These are phyloP conservation scores for Nicotiana obtusifolia DNA, from an alignment of 257 asterid genomes.

Conservation along the genomic window DNA sequence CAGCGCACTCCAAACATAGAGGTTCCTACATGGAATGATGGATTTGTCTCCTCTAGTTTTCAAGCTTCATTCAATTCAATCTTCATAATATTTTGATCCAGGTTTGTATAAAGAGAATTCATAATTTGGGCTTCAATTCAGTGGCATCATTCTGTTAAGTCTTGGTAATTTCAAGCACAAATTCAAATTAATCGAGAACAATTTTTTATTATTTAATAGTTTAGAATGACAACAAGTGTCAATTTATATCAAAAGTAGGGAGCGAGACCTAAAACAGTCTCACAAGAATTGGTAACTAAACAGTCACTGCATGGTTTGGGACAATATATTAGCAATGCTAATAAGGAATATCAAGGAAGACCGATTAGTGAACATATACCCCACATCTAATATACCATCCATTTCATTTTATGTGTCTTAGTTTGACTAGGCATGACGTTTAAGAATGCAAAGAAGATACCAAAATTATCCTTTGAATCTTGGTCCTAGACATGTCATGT, in stretches of 20 bases:
- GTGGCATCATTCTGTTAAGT: not conserved
- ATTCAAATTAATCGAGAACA: not conserved
- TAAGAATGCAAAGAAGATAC: not conserved
- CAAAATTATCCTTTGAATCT: not conserved
- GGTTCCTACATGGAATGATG: not conserved
- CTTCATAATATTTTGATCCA: not conserved
- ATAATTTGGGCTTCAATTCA: not conserved
- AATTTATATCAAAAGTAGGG: not conserved
- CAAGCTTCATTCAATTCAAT: not conserved
- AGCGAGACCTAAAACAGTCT: not conserved
- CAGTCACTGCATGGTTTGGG: not conserved
- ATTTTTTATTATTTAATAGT: not conserved
- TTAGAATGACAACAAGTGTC: slow-evolving; percentile 4
- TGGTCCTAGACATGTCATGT: not conserved
- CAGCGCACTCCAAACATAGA: not conserved
- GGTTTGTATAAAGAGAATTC: not conserved
- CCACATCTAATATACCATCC: not conserved
- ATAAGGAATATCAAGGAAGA: not conserved
- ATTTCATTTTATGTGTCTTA: not conserved
- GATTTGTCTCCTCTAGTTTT: not conserved
- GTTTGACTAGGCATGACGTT: not conserved
- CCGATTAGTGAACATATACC: not conserved
- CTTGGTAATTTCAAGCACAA: not conserved
- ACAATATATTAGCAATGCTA: not conserved
- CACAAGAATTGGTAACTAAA: not conserved